These are phyloP conservation scores for Alternaria ethzedia DNA, from an alignment of 2,329 filamentous ascomycete genomes.

Conservation along the genomic window DNA sequence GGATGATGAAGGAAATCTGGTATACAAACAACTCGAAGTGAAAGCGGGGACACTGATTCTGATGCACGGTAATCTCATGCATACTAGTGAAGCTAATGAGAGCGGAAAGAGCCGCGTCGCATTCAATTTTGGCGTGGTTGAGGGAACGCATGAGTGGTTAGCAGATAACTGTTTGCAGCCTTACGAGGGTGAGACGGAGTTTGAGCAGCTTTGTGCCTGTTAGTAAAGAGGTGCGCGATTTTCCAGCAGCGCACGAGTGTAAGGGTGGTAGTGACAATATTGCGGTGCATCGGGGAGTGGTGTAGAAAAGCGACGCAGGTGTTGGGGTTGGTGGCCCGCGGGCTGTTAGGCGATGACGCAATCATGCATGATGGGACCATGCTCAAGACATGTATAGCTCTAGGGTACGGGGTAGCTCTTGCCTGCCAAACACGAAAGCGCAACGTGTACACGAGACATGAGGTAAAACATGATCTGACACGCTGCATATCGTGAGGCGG, in stretches of 20 bases:
- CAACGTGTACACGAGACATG: neutral
- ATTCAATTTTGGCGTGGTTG: neutral
- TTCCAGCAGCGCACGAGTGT: too few relatives aligned
- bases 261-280: too few relatives aligned
- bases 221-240: rapidly evolving
- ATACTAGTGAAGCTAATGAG: neutral
- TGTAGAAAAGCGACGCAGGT: too few relatives aligned
- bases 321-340: too few relatives aligned
- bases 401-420: neutral
- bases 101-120: neutral
- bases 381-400: neutral
- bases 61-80: neutral
- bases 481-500: rapidly evolving
- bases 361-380: neutral
- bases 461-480: too few relatives aligned
- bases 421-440: neutral
- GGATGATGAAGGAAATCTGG: neutral
- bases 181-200: neutral
- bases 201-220: neutral
- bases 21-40: neutral
- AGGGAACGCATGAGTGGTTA: neutral
- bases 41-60: neutral
- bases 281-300: too few relatives aligned
- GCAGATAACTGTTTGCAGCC: neutral
- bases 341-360: neutral